Evolutionary conservation across 148 eudicot species (phyloP).

Genomic region (Beta vulgaris): DNA sequence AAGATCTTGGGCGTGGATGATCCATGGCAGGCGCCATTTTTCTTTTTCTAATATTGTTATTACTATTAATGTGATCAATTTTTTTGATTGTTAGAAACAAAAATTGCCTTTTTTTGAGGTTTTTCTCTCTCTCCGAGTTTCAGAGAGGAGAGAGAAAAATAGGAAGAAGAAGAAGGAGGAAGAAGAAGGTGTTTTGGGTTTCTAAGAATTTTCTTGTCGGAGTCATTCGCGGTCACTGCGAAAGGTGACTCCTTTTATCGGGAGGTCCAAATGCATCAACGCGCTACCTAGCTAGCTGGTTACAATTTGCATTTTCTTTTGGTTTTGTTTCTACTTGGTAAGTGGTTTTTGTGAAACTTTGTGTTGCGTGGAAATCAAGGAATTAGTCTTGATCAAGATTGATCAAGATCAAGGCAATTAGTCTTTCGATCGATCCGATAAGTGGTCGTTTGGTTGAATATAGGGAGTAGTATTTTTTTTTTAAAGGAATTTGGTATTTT

Average conservation of each 20-base stretch:
- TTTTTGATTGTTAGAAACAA: neutral
- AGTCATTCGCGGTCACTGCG: slow-evolving; percentile 9
- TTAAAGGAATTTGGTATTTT: no score
- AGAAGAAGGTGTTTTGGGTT: neutral
- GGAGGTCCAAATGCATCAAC: neutral
- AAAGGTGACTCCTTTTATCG: neutral
- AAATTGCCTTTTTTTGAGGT: neutral
- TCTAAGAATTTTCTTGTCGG: neutral
- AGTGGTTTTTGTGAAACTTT: no score
- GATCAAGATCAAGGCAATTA: neutral
- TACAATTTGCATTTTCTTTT: no score
- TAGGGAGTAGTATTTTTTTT: no score
- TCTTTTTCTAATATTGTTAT: neutral
- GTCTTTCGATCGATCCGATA: no score
- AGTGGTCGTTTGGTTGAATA: no score
- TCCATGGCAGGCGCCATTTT: slow-evolving; percentile 54
- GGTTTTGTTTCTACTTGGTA: no score
- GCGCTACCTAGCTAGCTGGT: neutral
- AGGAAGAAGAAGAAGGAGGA: neutral
- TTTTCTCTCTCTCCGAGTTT: neutral
- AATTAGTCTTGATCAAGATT: neutral
- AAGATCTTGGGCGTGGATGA: slow-evolving; percentile 61
- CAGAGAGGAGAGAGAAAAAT: slow-evolving; percentile 15
- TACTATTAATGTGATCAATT: neutral
- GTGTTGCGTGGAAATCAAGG: neutral